phyloP scores from a whole-genome alignment of 108 stramenopile genomes.

The Thalassiosira profunda region DNA sequence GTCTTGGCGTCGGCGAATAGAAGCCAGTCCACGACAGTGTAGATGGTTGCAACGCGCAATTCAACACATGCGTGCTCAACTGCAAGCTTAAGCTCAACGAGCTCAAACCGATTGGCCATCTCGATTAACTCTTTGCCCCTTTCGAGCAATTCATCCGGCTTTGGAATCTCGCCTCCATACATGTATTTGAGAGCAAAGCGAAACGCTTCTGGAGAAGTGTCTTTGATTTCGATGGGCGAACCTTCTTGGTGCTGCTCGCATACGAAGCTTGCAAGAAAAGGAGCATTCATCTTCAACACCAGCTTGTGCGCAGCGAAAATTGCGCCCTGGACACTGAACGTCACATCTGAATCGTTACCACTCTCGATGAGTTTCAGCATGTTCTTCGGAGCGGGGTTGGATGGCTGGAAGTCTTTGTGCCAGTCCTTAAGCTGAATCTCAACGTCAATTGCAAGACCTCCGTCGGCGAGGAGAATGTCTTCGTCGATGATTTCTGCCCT shows the following conservation, averaged over 20 bases:
- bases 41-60: neutral
- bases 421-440: too few relatives aligned
- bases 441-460: too few relatives aligned
- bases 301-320: constrained; percentile 5
- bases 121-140: neutral
- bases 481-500: too few relatives aligned
- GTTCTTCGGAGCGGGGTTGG: too few relatives aligned
- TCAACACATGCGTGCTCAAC: neutral
- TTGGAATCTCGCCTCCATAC: constrained; percentile 3
- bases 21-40: constrained; percentile 1
- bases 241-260: neutral
- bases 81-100: constrained; percentile 1
- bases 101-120: neutral
- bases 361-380: too few relatives aligned
- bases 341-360: too few relatives aligned
- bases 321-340: too few relatives aligned
- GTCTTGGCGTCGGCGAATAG: constrained; percentile 9
- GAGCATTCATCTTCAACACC: constrained; percentile 11
- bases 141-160: neutral
- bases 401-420: too few relatives aligned
- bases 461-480: too few relatives aligned
- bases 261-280: neutral
- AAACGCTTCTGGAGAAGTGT: neutral
- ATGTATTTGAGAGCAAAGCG: neutral
- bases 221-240: neutral